Conservation (phyloP, 2,329 filamentous ascomycete species). For the Alternaria atra region DNA sequence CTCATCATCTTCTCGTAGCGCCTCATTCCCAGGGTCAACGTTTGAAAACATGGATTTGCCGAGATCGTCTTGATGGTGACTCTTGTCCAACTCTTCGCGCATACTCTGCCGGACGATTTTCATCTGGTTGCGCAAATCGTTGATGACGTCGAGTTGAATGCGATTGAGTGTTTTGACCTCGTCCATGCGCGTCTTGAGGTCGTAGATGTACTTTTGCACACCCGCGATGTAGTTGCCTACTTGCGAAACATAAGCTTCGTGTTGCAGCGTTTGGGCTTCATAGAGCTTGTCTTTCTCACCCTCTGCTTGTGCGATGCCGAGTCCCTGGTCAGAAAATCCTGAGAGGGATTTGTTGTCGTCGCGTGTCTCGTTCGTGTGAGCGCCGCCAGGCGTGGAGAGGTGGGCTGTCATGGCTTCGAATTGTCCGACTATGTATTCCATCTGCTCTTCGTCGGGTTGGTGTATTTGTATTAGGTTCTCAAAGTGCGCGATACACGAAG, state of each 20-base stretch:
- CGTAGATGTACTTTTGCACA: slow-evolving; percentile 37
- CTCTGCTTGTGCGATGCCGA: slow-evolving; percentile 9
- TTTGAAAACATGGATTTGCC: neutral
- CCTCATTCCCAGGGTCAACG: neutral
- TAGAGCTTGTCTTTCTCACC: slow-evolving; percentile 7
- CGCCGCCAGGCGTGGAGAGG: slow-evolving; percentile 40
- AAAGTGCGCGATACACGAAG: slow-evolving; percentile 43
- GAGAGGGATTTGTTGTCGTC: slow-evolving; percentile 36
- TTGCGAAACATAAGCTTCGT: slow-evolving; percentile 33
- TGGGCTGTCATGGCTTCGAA: slow-evolving; percentile 45
- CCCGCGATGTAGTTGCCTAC: slow-evolving; percentile 40
- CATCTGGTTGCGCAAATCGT: slow-evolving; percentile 38
- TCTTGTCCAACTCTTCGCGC: slow-evolving; percentile 12
- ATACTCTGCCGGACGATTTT: slow-evolving; percentile 24
- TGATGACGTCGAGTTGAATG: slow-evolving; percentile 45
- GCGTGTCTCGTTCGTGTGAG: slow-evolving; percentile 26
- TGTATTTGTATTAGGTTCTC: slow-evolving; percentile 42
- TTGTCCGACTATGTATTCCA: slow-evolving; percentile 46
- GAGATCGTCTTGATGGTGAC: neutral
- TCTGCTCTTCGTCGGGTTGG: slow-evolving; percentile 44
- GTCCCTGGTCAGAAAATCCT: slow-evolving; percentile 12
- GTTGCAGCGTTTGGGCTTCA: slow-evolving; percentile 12
- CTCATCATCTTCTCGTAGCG: neutral
- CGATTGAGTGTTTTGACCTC: slow-evolving; percentile 46
- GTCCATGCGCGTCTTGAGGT: slow-evolving; percentile 42